Evolutionary conservation across 2,329 filamentous ascomycete genomes (phyloP), one percentile per base, ranked within the genome.

Genomic region (Alternaria sp.): DNA sequence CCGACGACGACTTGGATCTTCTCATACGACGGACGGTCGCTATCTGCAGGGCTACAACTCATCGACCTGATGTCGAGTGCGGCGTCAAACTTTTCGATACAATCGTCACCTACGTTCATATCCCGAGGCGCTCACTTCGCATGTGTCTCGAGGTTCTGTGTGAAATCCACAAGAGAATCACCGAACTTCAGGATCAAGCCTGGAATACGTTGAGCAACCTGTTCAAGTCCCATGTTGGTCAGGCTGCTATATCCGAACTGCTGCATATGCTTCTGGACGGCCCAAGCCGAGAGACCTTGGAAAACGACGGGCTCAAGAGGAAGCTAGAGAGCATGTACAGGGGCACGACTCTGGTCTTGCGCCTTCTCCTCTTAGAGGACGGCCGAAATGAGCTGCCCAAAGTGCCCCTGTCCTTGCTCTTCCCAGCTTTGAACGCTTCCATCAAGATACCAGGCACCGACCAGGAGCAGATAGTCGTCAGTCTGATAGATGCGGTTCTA

Each of bases 131-230:
- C 55, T 88, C 87, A 59, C 82, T 93, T 41, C 85, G 85, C 66
- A 84, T 85, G 34, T 92, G 89, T 70, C 83, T 94, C 36, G 87
- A 90, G 62, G 86, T 93, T 5, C 81, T 94, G 54, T 90, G 89
- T 69, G 90, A 89, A 41, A 90, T 93, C 61, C 89, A 90, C 74
- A 88, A 86, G 62, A 82, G 91, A 51, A 86, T 93, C 3, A 80
- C 81, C 12, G 81, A 79, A 46, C 82, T 91, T 11, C 82, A 87
- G 59, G 87, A 88, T 63, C 83, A 86, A 41, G 85, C 90, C 3
- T 93, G 91, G 90, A 86, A 87, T 62, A 89, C 88, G 0, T 81
- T 93, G 32, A 84, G 86, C 71, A 90, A 92, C 64, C 81, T 94
- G 0, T 89, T 89, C 80, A 88, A 84, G 69, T 93, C 91, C 1